Base-by-base conservation (phyloP, 805 yeast genomes). In the Starmerella asiatica region DNA sequence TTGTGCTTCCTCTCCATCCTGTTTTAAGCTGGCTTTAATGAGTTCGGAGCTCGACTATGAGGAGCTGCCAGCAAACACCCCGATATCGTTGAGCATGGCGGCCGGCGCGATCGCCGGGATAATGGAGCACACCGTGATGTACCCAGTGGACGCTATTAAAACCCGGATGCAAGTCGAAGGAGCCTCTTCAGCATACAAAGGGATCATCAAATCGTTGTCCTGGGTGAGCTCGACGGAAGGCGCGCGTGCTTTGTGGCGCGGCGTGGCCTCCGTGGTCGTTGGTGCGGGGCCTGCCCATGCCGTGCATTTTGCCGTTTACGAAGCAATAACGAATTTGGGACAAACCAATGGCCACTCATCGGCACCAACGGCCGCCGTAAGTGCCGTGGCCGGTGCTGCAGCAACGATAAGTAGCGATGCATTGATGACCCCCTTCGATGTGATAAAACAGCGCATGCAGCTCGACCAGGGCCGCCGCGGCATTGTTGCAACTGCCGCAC, bases 241-340 rank as follows among this genome's bases (percentile, higher is more conserved):
- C 2, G 79, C 88, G 5, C 56, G 72, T 38, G 81, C 94, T 1
- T 69, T 91, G 21, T 88, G 96, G 94, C 70, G 93, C 55, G 98
- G 98, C 40, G 82, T 88, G 15, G 76, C 84, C 19, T 80, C 94
- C 1, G 93, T 91, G 44, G 76, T 85, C 2, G 56, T 88, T 45
- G 98, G 98, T 29, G 96, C 98, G n/a, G 98, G 98, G 5, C 98
- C 98, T 2, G 96, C 97, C 3, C 98, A 88, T 63, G 97, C 97
- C 3, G 79, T 91, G 5, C 88, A 91, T 61, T 88, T 85, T 58
- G 76, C 86, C n/a, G 93, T 91, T 3, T 91, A 85, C 60, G 98
- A 88, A 61, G 69, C 75, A 37, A 69, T 85, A 35, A 79, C 80
- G 56, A 73, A 79, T 6, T 56, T 67, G 11, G 60, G 79, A 36